Percentiles rank a stretch among this genome's conserved stretches.
These are phyloP conservation scores for Cardiospermum halicacabum DNA, from an alignment of 345 rosid species.

Conservation along the genomic window DNA sequence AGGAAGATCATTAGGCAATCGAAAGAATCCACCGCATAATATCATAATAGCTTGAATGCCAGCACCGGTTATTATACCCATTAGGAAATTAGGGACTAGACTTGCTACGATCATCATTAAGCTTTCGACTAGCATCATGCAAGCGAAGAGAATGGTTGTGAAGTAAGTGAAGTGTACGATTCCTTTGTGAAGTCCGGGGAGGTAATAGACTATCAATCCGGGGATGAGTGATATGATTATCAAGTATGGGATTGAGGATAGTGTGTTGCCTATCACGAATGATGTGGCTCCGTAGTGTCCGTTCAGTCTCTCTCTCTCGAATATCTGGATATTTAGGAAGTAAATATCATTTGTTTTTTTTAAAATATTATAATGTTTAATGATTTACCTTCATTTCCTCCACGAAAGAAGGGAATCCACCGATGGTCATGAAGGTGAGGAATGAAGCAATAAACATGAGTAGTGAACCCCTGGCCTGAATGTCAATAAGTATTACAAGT, in stretches of 20 bases:
- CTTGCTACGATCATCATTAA: slow-evolving; percentile 56
- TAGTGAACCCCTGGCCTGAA: slow-evolving; percentile 44
- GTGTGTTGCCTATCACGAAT: slow-evolving; percentile 39
- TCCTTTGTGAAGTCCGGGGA: slow-evolving; percentile 33
- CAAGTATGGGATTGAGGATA: slow-evolving; percentile 41
- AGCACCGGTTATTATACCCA: slow-evolving; percentile 50
- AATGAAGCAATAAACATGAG: slow-evolving; percentile 43
- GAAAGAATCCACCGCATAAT: slow-evolving; percentile 43
- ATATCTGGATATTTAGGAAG: slow-evolving; percentile 30
- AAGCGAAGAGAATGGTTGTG: slow-evolving; percentile 19
- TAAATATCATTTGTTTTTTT: too few species aligned
- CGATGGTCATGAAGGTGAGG: slow-evolving; percentile 45
- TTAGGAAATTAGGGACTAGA: slow-evolving; percentile 38
- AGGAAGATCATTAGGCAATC: slow-evolving; percentile 45
- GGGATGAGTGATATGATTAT: slow-evolving; percentile 35
- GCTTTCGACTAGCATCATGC: slow-evolving; percentile 50
- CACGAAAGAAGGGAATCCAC: slow-evolving; percentile 60
- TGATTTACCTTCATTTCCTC: slow-evolving; percentile 51
- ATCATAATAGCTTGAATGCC: slow-evolving; percentile 56
- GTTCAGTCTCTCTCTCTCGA: slow-evolving; percentile 46
- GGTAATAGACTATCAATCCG: slow-evolving; percentile 33
- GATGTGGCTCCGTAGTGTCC: slow-evolving; percentile 47
- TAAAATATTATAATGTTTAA: too few species aligned
- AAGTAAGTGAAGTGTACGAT: slow-evolving; percentile 34
- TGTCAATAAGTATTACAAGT: too few species aligned